Percentiles rank a stretch among this genome's conserved stretches.
Conservation (phyloP, 2,329 filamentous ascomycete species). For the Chaetomium strumarium region DNA sequence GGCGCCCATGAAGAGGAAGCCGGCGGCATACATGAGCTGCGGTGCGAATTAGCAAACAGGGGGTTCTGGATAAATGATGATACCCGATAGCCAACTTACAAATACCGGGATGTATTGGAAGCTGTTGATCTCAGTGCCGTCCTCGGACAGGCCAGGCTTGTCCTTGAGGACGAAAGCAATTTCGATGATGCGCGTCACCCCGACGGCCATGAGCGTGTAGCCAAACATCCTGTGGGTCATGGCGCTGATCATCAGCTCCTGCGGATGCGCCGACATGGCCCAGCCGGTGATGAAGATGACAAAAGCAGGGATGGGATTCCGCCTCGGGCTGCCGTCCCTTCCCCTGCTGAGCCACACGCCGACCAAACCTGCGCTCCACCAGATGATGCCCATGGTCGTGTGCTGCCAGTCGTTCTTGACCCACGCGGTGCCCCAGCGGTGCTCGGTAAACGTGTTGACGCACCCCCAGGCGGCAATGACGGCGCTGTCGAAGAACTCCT, state of each 20-base stretch:
- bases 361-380: slow-evolving; percentile 90
- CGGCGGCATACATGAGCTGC: slow-evolving; percentile 77
- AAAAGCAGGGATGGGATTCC: slow-evolving; percentile 88
- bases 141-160: slow-evolving; percentile 55
- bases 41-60: not conserved
- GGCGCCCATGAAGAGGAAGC: slow-evolving; percentile 95
- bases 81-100: slow-evolving; percentile 38
- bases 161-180: slow-evolving; percentile 83
- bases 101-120: slow-evolving; percentile 51
- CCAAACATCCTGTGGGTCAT: slow-evolving; percentile 88
- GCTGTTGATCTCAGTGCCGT: slow-evolving; percentile 62
- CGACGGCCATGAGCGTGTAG: slow-evolving; percentile 90
- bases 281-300: slow-evolving; percentile 90
- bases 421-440: slow-evolving; percentile 87
- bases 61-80: too few species aligned
- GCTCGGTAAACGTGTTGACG: slow-evolving; percentile 97
- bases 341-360: slow-evolving; percentile 88
- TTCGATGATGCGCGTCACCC: slow-evolving; percentile 79
- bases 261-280: slow-evolving; percentile 90
- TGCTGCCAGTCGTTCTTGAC: slow-evolving; percentile 93
- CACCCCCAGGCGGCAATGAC: slow-evolving; percentile 94
- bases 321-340: slow-evolving; percentile 76
- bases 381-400: slow-evolving; percentile 98
- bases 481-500: slow-evolving; percentile 93
- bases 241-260: slow-evolving; percentile 74